phyloP scores from a whole-genome alignment of 2,329 filamentous ascomycete species.

The Mycosphaerelloides madeirae region DNA sequence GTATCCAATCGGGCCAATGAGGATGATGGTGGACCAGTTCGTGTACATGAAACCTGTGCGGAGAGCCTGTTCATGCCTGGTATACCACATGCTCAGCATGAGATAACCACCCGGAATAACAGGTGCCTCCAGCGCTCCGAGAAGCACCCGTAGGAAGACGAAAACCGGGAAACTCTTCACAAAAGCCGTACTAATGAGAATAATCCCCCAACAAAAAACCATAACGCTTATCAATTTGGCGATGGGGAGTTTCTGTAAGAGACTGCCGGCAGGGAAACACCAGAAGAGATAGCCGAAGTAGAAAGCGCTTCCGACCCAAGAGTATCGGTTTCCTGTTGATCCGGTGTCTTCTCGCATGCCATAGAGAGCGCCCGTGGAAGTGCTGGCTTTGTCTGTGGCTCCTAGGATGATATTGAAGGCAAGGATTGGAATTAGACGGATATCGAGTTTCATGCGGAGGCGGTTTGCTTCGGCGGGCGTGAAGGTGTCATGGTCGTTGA shows the following conservation, averaged over 20 bases:
- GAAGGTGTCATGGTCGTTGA: conserved; percentile 6
- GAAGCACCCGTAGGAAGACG: conserved; percentile 40
- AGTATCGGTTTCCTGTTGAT: conserved; percentile 54
- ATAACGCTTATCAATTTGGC: conserved; percentile 34
- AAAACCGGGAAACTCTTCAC: conserved; percentile 17
- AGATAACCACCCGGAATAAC: conserved; percentile 46
- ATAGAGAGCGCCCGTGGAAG: conserved; percentile 5
- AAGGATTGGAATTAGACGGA: conserved; percentile 9
- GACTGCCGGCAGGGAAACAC: conserved; percentile 51
- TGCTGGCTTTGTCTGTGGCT: conserved; percentile 9
- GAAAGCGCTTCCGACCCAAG: conserved; percentile 48
- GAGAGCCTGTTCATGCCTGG: conserved; percentile 12
- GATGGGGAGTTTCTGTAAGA: conserved; percentile 50
- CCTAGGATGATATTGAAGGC: conserved; percentile 10
- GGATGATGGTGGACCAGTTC: conserved; percentile 46
- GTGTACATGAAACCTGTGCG: conserved; percentile 32
- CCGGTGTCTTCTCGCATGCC: conserved; percentile 55
- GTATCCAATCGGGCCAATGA: conserved; percentile 8
- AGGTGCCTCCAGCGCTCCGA: conserved; percentile 6
- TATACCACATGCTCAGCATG: conserved; percentile 30
- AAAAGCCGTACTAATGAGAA: conserved; percentile 7
- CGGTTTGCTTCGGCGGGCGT: background rate
- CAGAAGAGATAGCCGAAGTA: conserved; percentile 54
- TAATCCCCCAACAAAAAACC: conserved; percentile 7
- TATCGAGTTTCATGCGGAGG: conserved; percentile 7